These are phyloP conservation scores for Coniochaeta prunicola DNA, from an alignment of 2,329 filamentous ascomycete genomes.

Conservation along the genomic window DNA sequence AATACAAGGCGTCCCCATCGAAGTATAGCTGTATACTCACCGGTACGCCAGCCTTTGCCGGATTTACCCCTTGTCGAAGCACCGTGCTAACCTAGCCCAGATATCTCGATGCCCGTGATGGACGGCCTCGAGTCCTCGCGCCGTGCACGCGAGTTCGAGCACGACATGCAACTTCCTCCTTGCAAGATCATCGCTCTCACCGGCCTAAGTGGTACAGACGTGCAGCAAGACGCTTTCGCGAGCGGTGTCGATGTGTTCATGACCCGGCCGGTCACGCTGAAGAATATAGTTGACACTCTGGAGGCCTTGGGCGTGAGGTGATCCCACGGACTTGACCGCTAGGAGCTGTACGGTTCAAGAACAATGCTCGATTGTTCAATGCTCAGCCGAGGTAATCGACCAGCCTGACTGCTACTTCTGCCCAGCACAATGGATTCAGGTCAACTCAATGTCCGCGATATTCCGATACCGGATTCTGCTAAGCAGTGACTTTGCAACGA, in stretches of 20 bases:
- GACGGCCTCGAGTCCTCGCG: conserved; percentile 44
- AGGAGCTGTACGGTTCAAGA: neutral
- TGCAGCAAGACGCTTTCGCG: conserved; percentile 44
- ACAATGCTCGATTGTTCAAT: neutral
- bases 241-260: conserved; percentile 47
- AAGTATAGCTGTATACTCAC: conserved; percentile 26
- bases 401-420: too few relatives aligned
- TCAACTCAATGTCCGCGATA: neutral
- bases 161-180: conserved; percentile 28
- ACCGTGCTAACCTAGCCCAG: conserved; percentile 13
- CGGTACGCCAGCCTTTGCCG: conserved; percentile 10
- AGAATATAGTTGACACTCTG: conserved; percentile 12
- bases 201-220: conserved; percentile 39
- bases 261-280: conserved; percentile 43
- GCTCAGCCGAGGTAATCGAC: neutral
- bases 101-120: conserved; percentile 52
- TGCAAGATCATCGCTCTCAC: conserved; percentile 45
- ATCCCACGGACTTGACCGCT: neutral
- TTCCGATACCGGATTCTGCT: neutral
- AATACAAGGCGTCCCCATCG: conserved; percentile 14
- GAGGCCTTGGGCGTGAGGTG: neutral
- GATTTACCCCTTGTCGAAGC: neutral
- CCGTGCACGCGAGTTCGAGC: conserved; percentile 42
- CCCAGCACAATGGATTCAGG: too few relatives aligned
- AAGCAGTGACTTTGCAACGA: neutral